Percentiles rank a stretch among this genome's conserved stretches.
These are phyloP conservation scores for Micractinium sp. DNA, from an alignment of 139 green algal species.

Conservation along the genomic window DNA sequence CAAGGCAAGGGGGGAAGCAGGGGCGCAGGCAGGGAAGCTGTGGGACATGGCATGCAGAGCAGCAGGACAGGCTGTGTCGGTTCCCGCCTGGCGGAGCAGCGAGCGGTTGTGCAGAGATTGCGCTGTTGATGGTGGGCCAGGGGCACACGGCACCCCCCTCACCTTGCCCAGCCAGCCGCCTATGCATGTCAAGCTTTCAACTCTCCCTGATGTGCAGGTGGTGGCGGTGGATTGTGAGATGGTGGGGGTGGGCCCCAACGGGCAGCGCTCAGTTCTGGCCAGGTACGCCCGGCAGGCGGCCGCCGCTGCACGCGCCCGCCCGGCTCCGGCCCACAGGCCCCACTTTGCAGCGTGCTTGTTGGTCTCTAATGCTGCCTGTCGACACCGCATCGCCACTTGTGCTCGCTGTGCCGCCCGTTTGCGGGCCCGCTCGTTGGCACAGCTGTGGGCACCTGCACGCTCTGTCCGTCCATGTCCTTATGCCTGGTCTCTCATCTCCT, in stretches of 20 bases:
- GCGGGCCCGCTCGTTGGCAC: neutral
- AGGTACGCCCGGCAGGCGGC: slow-evolving; percentile 36
- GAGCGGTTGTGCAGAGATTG: neutral
- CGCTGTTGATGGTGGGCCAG: too few species aligned
- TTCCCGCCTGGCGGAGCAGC: neutral
- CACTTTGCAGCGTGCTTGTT: neutral
- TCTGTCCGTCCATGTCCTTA: neutral
- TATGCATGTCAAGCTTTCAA: neutral
- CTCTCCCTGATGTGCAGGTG: slow-evolving; percentile 30
- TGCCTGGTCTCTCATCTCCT: neutral
- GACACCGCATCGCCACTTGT: neutral
- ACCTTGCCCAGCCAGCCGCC: too few species aligned
- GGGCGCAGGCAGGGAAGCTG: too few species aligned
- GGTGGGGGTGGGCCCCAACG: slow-evolving; percentile 86
- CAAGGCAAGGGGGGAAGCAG: neutral
- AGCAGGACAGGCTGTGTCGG: too few species aligned
- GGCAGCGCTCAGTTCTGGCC: slow-evolving; percentile 69
- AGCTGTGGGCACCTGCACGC: neutral
- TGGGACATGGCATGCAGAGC: too few species aligned
- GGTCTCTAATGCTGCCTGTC: neutral
- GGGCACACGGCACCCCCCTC: too few species aligned
- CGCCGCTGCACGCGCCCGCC: too few species aligned
- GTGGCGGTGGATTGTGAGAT: slow-evolving; percentile 98
- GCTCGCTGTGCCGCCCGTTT: too few species aligned
- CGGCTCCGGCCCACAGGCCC: too few species aligned